These are phyloP conservation scores for Candida ficus DNA, from an alignment of 805 yeast species.

Conservation along the genomic window DNA sequence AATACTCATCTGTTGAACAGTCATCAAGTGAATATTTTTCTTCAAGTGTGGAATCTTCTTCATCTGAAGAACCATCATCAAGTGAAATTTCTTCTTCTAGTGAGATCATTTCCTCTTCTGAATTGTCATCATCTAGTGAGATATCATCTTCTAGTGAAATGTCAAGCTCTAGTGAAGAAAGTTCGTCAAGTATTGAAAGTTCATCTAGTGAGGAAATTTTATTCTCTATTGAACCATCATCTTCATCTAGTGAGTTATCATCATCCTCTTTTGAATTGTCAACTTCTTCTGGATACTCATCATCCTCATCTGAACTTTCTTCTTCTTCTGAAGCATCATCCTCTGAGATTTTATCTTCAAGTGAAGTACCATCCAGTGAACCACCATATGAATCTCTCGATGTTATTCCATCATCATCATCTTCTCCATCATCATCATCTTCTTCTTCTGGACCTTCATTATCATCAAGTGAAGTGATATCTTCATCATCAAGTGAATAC, in stretches of 20 bases:
- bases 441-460: neutral
- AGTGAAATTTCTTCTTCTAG: no score
- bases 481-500: conserved; percentile 1
- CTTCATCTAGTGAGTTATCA: neutral
- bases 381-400: no score
- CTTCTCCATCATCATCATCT: neutral
- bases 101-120: no score
- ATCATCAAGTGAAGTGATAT: neutral
- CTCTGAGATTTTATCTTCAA: neutral
- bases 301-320: neutral
- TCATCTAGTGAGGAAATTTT: no score
- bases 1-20: neutral
- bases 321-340: neutral
- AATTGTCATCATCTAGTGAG: no score
- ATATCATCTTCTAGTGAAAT: no score
- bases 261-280: conserved; percentile 1
- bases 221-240: neutral
- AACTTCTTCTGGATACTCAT: conserved; percentile 2
- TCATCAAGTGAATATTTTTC: no score
- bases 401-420: no score
- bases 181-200: no score
- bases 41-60: no score
- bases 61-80: no score
- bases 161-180: no score
- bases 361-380: neutral